These are phyloP conservation scores for Trichothecium roseum DNA, from an alignment of 2,329 filamentous ascomycete genomes.

Conservation along the genomic window DNA sequence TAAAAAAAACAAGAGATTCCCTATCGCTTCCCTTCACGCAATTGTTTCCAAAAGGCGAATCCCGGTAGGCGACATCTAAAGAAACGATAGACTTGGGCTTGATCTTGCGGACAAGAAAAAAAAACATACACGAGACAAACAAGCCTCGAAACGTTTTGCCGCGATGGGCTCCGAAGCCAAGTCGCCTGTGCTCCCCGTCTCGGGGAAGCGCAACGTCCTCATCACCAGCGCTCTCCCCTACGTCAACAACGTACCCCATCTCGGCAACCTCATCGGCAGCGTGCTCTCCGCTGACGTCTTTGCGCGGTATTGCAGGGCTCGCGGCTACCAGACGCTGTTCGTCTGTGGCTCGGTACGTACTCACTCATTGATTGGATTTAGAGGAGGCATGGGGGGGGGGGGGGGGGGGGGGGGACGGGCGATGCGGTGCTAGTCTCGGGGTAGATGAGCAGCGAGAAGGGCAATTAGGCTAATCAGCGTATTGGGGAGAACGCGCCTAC, in stretches of 20 bases:
- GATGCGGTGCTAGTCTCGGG: too few relatives aligned
- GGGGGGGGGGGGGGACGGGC: too few relatives aligned
- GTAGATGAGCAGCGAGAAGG: too few relatives aligned
- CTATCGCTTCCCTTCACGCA: too few relatives aligned
- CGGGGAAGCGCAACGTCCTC: constrained; percentile 76
- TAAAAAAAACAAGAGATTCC: too few relatives aligned
- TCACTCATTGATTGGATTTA: not conserved
- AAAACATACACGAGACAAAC: too few relatives aligned
- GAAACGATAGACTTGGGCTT: too few relatives aligned
- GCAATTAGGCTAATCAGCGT: not conserved
- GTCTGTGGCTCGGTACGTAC: constrained; percentile 55
- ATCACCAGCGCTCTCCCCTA: constrained; percentile 90
- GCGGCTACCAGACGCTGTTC: constrained; percentile 70
- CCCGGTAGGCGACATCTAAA: too few relatives aligned
- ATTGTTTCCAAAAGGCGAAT: too few relatives aligned
- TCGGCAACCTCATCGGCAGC: constrained; percentile 81
- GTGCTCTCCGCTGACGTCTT: constrained; percentile 87
- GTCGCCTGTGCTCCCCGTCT: constrained; percentile 48
- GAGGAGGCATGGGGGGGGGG: too few relatives aligned
- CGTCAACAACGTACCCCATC: constrained; percentile 63
- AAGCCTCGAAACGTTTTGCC: not conserved
- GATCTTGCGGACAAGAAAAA: too few relatives aligned
- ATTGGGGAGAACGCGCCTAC: not conserved
- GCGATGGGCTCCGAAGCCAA: constrained; percentile 8
- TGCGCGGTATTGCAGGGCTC: constrained; percentile 68